Evolutionary conservation across 768 basidiomycete genomes (phyloP).

Genomic region (Leccinum incarnatum): DNA sequence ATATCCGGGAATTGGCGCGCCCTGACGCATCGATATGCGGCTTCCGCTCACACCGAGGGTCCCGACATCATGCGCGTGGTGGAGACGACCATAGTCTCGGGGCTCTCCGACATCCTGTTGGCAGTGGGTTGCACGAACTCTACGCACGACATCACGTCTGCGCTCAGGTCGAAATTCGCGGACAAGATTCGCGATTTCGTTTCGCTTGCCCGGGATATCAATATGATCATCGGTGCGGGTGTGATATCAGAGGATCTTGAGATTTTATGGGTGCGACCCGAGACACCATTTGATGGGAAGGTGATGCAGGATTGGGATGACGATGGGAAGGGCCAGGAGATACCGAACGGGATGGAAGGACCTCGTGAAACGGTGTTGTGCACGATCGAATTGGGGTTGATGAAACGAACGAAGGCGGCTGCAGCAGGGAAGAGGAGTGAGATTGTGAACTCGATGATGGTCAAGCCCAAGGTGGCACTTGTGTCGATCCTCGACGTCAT

Average conservation of each 20-base stretch:
- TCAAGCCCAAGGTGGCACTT: constrained; percentile 36
- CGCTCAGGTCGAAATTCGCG: constrained; percentile 41
- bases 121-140: constrained; percentile 25
- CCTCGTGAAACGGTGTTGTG: constrained; percentile 22
- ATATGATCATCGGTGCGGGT: constrained; percentile 28
- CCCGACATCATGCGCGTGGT: constrained; percentile 9
- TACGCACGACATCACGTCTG: constrained; percentile 31
- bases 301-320: constrained; percentile 27
- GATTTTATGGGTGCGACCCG: constrained; percentile 13
- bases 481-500: constrained; percentile 27
- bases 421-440: constrained; percentile 7
- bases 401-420: constrained; percentile 18
- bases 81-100: constrained; percentile 9
- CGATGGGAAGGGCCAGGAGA: constrained; percentile 4
- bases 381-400: constrained; percentile 33
- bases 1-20: constrained; percentile 43
- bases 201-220: constrained; percentile 43
- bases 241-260: constrained; percentile 27
- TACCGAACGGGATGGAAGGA: background rate
- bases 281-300: constrained; percentile 6
- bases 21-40: constrained; percentile 29
- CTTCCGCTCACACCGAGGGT: constrained; percentile 8
- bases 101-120: constrained; percentile 25
- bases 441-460: constrained; percentile 19
- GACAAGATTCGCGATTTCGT: constrained; percentile 41